Base-by-base conservation (phyloP, 2,329 filamentous ascomycete genomes). In the Ophiostoma triangulosporum region DNA sequence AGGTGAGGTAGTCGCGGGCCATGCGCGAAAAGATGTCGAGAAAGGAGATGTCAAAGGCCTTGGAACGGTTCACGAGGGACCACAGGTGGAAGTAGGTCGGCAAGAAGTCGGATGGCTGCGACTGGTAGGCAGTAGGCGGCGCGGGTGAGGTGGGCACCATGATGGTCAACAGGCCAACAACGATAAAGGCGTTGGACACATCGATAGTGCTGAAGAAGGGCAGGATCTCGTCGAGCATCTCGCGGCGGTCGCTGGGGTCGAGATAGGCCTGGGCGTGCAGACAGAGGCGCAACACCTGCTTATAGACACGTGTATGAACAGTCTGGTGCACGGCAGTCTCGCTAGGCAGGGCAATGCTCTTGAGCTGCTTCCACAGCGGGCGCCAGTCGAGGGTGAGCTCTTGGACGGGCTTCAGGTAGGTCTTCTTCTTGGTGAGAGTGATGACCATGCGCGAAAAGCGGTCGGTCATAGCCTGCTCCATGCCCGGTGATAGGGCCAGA, bases 401-500 rank as follows among this genome's bases (percentile, higher is more conserved):
- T 59, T 89, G 87, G 54, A 86, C 83, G 1, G 91, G 88, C 60
- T 88, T 89, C 32, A 98, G 77, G 67, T 97, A 97, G 69, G 97
- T 91, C 66, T 94, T 95, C 65, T 91, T 90, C 70, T 93, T 94
- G n/a, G 90, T 95, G 61, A 98, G 71, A 11, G 88, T 83, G 68
- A 96, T 86, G 64, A 97, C 91, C 90, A 97, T 97, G 73, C 88
- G 93, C 46, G 91, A 80, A 66, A 98, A 98, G 56, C 91, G 81
- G 69, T 98, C 94, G 4, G 88, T 79, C 8, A 90, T 82, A 56
- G 76, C 77, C 51, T 80, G 78, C 64, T 97, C 91, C 54, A 98
- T 75, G 3, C 94, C 93, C 0, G 91, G 93, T 27, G 93, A 88
- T 57, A 98, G 76, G 5, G 88, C 78, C 56, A 98, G 83, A 70